phyloP scores from a whole-genome alignment of 495 filamentous ascomycete species.

The Cenococcum geophilum region DNA sequence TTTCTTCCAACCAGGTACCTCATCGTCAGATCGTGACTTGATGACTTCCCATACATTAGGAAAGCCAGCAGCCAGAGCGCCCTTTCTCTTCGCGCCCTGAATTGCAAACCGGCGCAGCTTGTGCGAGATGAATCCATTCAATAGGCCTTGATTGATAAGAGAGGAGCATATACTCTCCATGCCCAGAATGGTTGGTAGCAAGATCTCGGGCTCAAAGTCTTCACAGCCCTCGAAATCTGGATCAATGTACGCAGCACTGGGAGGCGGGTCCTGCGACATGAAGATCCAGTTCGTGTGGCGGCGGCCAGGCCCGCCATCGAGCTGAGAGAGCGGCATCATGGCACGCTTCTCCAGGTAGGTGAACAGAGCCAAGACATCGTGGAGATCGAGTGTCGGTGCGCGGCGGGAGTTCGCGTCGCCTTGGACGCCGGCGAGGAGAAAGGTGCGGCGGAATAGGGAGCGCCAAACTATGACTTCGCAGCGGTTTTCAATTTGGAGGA shows the following conservation, averaged over 20 bases:
- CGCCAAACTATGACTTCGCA: conserved; percentile 82
- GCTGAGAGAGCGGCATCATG: conserved; percentile 6
- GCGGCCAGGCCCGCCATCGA: conserved; percentile 15
- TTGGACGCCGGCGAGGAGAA: conserved; percentile 54
- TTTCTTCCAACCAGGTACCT: conserved; percentile 31
- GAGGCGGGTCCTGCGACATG: conserved; percentile 15
- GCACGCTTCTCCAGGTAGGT: conserved; percentile 33
- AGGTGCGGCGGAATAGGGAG: conserved; percentile 69
- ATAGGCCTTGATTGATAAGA: conserved; percentile 72
- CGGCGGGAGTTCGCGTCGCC: conserved; percentile 44
- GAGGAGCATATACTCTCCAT: conserved; percentile 75
- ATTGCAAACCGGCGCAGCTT: conserved; percentile 70
- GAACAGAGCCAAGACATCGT: conserved; percentile 49
- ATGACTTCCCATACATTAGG: conserved; percentile 56
- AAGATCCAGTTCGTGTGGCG: conserved; percentile 35
- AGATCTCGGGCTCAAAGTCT: conserved; percentile 44
- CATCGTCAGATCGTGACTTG: conserved; percentile 8
- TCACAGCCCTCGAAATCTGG: conserved; percentile 40
- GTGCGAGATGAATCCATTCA: conserved; percentile 82
- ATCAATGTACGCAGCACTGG: conserved; percentile 36
- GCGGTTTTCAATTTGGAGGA: conserved; percentile 63
- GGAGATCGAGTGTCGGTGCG: conserved; percentile 53
- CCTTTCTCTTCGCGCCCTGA: conserved; percentile 60
- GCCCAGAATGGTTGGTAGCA: conserved; percentile 52
- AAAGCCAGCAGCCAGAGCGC: conserved; percentile 56